Percentiles rank a stretch among this genome's conserved stretches.
phyloP scores from a whole-genome alignment of 371 early-diverging fungal genomes.

The Lichtheimia hyalospora region DNA sequence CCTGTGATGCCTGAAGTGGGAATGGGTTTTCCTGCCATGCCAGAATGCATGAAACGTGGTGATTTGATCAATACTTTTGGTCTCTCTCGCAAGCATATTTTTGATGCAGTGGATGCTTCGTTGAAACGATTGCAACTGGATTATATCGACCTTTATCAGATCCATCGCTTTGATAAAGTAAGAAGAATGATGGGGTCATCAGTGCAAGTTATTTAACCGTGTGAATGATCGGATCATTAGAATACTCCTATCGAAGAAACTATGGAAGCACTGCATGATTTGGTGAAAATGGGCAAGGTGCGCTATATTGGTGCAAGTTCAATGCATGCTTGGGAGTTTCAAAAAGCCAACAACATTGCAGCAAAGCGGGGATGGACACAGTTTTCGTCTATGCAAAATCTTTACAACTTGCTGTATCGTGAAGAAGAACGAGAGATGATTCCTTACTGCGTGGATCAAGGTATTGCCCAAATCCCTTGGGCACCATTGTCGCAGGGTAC shows the following conservation, averaged over 20 bases:
- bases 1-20: not conserved
- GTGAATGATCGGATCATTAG: not conserved
- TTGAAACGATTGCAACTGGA: conserved; percentile 49
- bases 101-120: conserved; percentile 52
- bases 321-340: conserved; percentile 41
- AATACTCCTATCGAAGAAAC: conserved; percentile 49
- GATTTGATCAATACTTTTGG: conserved; percentile 35
- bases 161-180: conserved; percentile 43
- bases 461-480: conserved; percentile 52
- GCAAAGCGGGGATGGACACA: conserved; percentile 53
- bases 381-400: conserved; percentile 52
- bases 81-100: conserved; percentile 52
- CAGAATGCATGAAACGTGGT: too few relatives aligned
- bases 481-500: conserved; percentile 49
- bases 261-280: conserved; percentile 57
- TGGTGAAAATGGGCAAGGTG: conserved; percentile 51
- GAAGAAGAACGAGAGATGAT: conserved; percentile 66
- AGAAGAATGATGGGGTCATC: not conserved
- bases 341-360: conserved; percentile 38
- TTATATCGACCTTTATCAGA: conserved; percentile 67
- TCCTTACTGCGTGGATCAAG: conserved; percentile 43
- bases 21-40: too few relatives aligned
- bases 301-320: conserved; percentile 43
- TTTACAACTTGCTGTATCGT: conserved; percentile 56
- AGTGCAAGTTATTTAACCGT: too few relatives aligned